phyloP scores from a whole-genome alignment of 2,329 filamentous ascomycete genomes.

The Penicillium psychrosexuale region DNA sequence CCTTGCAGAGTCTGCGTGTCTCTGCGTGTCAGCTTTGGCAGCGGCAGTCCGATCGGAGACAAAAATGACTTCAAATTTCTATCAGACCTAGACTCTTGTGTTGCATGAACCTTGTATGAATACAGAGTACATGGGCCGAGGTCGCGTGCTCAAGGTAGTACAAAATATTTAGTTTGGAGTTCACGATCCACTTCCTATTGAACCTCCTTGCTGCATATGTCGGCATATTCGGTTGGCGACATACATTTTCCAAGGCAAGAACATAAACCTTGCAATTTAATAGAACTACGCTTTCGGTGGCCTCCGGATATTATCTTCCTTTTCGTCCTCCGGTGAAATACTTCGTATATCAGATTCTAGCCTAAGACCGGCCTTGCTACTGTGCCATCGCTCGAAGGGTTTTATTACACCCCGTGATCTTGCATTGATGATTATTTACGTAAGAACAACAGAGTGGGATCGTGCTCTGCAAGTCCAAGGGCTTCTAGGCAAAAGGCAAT shows the following conservation, averaged over 20 bases:
- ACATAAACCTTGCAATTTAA: not conserved
- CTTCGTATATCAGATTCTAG: not conserved
- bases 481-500: not conserved
- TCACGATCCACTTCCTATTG: not conserved
- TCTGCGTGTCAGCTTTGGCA: conserved; percentile 1
- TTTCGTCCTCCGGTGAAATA: too few species aligned
- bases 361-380: not conserved
- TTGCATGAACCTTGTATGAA: conserved; percentile 1
- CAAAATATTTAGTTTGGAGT: not conserved
- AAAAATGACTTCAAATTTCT: not conserved
- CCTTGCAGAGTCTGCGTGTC: conserved; percentile 17
- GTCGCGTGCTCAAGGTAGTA: conserved; percentile 6
- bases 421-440: not conserved
- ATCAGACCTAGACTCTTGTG: not conserved
- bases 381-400: not conserved
- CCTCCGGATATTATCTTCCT: not conserved
- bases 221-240: not conserved
- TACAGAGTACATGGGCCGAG: not conserved
- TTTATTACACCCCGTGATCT: not conserved
- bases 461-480: not conserved
- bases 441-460: not conserved
- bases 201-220: conserved; percentile 14
- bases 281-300: not conserved
- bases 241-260: not conserved
- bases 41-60: not conserved